phyloP scores from a whole-genome alignment of 257 asterid genomes.

The Lycium ferocissimum region DNA sequence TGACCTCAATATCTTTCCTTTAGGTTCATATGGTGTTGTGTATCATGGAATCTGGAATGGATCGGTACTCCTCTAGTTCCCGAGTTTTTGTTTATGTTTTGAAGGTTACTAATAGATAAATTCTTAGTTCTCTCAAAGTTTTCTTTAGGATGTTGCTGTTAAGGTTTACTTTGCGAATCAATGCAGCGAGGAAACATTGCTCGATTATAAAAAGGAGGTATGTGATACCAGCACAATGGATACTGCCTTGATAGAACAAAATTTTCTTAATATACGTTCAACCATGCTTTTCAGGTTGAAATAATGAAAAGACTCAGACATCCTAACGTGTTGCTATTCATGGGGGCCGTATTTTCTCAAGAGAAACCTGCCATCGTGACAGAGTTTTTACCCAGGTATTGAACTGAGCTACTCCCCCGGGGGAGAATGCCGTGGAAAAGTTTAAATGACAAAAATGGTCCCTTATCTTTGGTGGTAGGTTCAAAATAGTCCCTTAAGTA shows the following conservation, averaged over 20 bases:
- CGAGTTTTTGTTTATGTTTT: conserved; percentile 26
- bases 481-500: no score
- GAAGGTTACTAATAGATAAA: conserved; percentile 1
- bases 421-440: not conserved
- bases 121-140: not conserved
- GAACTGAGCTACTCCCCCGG: not conserved
- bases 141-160: conserved; percentile 76
- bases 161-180: conserved; percentile 68
- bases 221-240: not conserved
- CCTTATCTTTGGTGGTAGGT: no score
- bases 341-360: conserved; percentile 71
- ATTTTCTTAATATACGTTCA: not conserved
- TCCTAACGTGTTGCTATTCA: conserved; percentile 78
- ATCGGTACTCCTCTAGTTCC: conserved; percentile 53
- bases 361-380: conserved; percentile 77
- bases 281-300: conserved; percentile 52
- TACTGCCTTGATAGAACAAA: conserved; percentile 8
- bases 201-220: conserved; percentile 72
- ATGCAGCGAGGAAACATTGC: conserved; percentile 52
- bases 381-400: conserved; percentile 69
- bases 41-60: conserved; percentile 81
- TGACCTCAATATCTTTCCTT: conserved; percentile 35
- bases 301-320: conserved; percentile 78
- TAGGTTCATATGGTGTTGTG: conserved; percentile 73
- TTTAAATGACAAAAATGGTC: no score